Base-by-base conservation (phyloP, 2,329 filamentous ascomycete genomes). In the Microcyclosporella mali region DNA sequence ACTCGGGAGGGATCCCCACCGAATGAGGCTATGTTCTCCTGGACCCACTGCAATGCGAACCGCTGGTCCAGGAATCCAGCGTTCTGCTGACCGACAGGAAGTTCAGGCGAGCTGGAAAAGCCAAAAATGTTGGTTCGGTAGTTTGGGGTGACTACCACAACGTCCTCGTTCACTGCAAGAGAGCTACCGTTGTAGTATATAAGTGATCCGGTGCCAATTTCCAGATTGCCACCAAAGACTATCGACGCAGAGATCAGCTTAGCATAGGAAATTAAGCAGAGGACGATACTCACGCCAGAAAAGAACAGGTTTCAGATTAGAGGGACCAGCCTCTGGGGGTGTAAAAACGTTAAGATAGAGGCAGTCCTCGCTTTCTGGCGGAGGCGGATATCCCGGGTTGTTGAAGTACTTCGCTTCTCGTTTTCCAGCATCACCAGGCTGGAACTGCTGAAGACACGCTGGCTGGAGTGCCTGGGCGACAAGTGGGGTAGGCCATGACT, bases 1-100 rank as follows among this genome's bases (percentile, higher is more conserved):
- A 53, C 70, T 42, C 76, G 72, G 8, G 65, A 61, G 2, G 66
- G 67, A 55, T 84, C 74, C 1, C 80, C 59, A 21, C 59, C 60
- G 36, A 64, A 63, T 2, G 50, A 48, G 17, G 46, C 69, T 40
- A 81, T 75, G 58, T 82, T 82, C 16, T 71, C 65, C 47, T 70
- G 67, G 3, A 62, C 58, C 61, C 61, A 64, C 17, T 62, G 51
- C 17, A 64, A 43, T 18, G 54, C 61, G 16, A 59, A 49, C 6
- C 59, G 51, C 38, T 63, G 61, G 40, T 64, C 61, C 11, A 62
- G 46, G 42, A 60, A 61, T 10, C 59, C 61, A 1, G 55, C 49
- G 36, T 63, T 63, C 25, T 56, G 52, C n/a, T 43, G 46, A 8
- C 44, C 51, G 7, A 46, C 27, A 8, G 60, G 61, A 11, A 66